Evolutionary conservation across 73 alveolate species (phyloP), one percentile per base, ranked within the genome.

Genomic region (Paramecium caudatum): DNA sequence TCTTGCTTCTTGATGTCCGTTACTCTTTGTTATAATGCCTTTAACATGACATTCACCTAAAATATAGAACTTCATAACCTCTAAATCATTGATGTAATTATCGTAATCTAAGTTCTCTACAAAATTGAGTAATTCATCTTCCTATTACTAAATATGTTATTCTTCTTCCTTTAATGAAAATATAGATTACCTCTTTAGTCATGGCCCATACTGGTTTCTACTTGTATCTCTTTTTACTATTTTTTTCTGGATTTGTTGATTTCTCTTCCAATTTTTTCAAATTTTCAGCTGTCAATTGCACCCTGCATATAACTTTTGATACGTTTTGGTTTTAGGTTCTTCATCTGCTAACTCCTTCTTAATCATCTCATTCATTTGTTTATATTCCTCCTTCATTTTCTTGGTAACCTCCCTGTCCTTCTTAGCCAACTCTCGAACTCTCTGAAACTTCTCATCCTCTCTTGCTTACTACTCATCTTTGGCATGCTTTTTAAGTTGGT

Each of bases 41-140:
- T 97, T 10, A 96, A 91, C 83, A 97, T 97, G 21, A 92, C 94
- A 21, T 50, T 50, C 7, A 50, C 78, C 78, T 50, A 50, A 50
- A 1, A n/a, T n/a, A n/a, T 1, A 5, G 30, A 50, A 9, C 30
- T 25, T 9, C 80, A 94, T 68, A 30, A 96, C 98, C 74, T 96
- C 99, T 17, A 95, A 91, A 91, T 96, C 99, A 49, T 96, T 95
- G 91, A 96, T 94, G 50, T 91, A 95, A 86, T 91, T 81, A 61
- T 96, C 99, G 88, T 96, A 96, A 84, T 96, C 99, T 25, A 96
- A 82, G 90, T 95, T 96, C 39, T 96, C 91, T 61, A 96, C 98
- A 63, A 94, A 96, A 47, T 93, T 96, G 21, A 96, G n/a, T 41
- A 96, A 92, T 37, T 96, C 96, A 49, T 95, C 98, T 8, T 92